A percentile compares a stretch with the other conserved stretches of the same genome.
Conservation (phyloP, 2,329 filamentous ascomycete genomes). For the Penicillium sp. region DNA sequence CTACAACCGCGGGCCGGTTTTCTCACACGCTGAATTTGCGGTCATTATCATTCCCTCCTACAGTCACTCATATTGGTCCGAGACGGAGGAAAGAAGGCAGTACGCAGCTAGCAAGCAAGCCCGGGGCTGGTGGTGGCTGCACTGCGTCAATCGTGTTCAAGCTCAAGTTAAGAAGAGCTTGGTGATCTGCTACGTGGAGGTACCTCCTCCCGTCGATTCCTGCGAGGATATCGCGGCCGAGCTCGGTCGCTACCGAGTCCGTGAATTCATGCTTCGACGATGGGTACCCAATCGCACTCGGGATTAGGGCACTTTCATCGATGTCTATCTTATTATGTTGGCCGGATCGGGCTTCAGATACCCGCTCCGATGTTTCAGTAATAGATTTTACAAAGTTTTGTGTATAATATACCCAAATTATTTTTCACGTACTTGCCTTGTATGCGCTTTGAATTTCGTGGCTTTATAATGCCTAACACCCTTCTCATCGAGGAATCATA, state of each 20-base stretch:
- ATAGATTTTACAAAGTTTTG: not conserved
- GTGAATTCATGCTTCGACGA: constrained; percentile 78
- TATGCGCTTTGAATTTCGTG: not conserved
- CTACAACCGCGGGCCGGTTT: constrained; percentile 89
- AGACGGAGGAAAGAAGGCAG: constrained; percentile 52
- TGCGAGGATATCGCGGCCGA: constrained; percentile 63
- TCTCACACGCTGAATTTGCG: constrained; percentile 93
- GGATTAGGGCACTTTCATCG: constrained; percentile 47
- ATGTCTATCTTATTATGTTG: not conserved
- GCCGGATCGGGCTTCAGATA: constrained; percentile 29
- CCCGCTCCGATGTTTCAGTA: constrained; percentile 14
- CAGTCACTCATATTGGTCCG: constrained; percentile 70
- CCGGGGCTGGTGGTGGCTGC: constrained; percentile 62
- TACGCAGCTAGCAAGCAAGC: constrained; percentile 53
- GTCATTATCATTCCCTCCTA: constrained; percentile 84
- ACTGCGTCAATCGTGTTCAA: constrained; percentile 86
- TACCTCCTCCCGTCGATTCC: constrained; percentile 66
- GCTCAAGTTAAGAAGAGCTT: constrained; percentile 88
- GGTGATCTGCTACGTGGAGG: constrained; percentile 86
- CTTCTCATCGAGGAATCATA: no score
- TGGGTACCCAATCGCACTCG: constrained; percentile 83
- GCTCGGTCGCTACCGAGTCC: constrained; percentile 71
- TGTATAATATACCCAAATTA: constrained; percentile 5
- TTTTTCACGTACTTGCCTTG: not conserved
- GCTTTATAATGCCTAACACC: no score